phyloP scores from a whole-genome alignment of 176 grass and related monocot genomes.

The Alopecurus myosuroides region DNA sequence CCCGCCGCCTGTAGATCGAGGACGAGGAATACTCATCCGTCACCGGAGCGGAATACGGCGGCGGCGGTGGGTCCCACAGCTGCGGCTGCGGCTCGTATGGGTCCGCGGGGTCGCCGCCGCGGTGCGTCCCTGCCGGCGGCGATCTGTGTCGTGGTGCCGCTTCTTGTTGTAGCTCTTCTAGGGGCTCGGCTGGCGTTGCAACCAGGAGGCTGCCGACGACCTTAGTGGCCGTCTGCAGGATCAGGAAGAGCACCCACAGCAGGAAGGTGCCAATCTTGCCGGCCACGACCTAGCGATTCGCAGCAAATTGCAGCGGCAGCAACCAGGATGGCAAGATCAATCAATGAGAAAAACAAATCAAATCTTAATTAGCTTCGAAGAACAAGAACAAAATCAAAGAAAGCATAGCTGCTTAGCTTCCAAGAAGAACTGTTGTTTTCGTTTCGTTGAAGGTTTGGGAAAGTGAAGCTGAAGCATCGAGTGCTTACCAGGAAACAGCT shows the following conservation, averaged over 20 bases:
- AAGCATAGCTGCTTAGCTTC: constrained; percentile 13
- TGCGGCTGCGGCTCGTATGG: constrained; percentile 11
- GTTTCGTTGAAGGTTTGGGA: not conserved
- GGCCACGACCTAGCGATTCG: constrained; percentile 16
- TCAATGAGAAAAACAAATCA: not conserved
- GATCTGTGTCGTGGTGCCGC: constrained; percentile 8
- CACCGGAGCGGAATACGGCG: constrained; percentile 2
- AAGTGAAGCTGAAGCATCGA: not conserved
- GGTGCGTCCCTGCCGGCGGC: constrained; percentile 27
- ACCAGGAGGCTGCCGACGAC: constrained; percentile 39
- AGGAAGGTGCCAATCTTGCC: constrained; percentile 44
- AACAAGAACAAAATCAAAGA: not conserved
- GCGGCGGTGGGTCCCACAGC: constrained; percentile 15
- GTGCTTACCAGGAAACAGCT: constrained; percentile 40
- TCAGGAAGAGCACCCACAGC: constrained; percentile 50
- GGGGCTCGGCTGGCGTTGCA: not conserved
- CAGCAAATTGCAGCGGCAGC: not conserved
- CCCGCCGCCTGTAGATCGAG: constrained; percentile 37
- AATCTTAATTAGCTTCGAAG: not conserved
- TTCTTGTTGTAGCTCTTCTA: constrained; percentile 22
- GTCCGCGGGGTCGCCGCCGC: not conserved
- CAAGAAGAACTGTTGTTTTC: not conserved
- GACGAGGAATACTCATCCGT: constrained; percentile 30
- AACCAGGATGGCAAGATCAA: not conserved
- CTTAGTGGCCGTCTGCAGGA: constrained; percentile 47